A percentile compares a stretch with the other conserved stretches of the same genome.
These are phyloP conservation scores for Croton laevigatus DNA, from an alignment of 441 rosid species.

Conservation along the genomic window DNA sequence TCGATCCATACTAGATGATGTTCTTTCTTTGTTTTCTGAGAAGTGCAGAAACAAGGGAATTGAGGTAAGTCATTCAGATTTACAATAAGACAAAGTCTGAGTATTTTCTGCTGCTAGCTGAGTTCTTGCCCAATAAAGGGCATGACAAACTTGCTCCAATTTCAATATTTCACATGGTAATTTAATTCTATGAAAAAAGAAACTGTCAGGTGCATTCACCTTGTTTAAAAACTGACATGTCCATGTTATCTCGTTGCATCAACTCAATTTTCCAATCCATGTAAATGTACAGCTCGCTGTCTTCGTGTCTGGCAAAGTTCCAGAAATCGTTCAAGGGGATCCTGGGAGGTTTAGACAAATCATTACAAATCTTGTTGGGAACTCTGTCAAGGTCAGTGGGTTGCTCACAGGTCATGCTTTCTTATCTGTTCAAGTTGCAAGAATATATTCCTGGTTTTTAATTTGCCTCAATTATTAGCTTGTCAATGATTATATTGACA, in stretches of 20 bases:
- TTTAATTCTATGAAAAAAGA: conserved; percentile 8
- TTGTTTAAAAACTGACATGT: conserved; percentile 21
- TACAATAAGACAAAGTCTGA: background rate
- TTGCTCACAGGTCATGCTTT: conserved; percentile 4
- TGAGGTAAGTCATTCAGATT: conserved; percentile 54
- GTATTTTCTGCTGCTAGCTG: conserved; percentile 1
- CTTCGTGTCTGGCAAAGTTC: conserved; percentile 83
- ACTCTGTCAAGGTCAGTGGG: conserved; percentile 81
- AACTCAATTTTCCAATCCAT: conserved; percentile 19
- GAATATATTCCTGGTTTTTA: background rate
- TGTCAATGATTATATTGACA: background rate
- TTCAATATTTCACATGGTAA: background rate
- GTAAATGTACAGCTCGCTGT: conserved; percentile 72
- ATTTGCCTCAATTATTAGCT: conserved; percentile 14
- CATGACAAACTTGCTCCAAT: background rate
- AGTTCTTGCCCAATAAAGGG: background rate
- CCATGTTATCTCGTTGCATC: background rate
- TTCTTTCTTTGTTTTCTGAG: conserved; percentile 87
- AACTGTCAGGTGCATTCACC: background rate
- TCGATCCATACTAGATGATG: conserved; percentile 87
- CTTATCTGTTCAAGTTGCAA: background rate
- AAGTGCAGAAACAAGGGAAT: conserved; percentile 82
- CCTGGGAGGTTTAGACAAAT: conserved; percentile 96
- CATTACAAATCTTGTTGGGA: conserved; percentile 90
- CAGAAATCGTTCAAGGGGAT: conserved; percentile 79